A percentile compares a stretch with the other conserved stretches of the same genome.
These are phyloP conservation scores for Linnemannia zychae DNA, from an alignment of 192 early-diverging fungal species.

Conservation along the genomic window DNA sequence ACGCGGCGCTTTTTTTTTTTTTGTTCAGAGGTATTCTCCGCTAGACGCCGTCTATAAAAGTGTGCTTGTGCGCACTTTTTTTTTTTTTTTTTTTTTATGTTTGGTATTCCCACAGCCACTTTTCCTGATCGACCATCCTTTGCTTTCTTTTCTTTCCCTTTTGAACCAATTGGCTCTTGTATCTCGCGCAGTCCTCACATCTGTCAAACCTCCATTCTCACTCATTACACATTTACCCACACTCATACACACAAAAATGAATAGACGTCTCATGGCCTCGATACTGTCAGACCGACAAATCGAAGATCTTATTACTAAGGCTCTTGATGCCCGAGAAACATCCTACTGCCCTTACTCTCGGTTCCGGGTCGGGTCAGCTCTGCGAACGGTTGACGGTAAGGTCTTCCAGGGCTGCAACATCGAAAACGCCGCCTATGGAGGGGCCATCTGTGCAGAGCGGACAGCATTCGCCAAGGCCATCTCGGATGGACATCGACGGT, in stretches of 20 bases:
- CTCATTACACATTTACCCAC: neutral
- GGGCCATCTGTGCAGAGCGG: slow-evolving; percentile 90
- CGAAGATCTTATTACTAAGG: slow-evolving; percentile 36
- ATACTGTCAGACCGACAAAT: slow-evolving; percentile 34
- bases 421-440: slow-evolving; percentile 90
- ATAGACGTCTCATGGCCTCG: neutral
- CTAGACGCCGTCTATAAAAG: neutral
- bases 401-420: slow-evolving; percentile 82
- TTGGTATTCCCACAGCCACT: neutral
- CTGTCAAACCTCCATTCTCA: neutral
- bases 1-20: neutral
- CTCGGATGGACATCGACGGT: slow-evolving; percentile 76
- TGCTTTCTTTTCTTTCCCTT: neutral
- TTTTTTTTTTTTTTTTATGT: neutral
- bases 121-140: neutral
- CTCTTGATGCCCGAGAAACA: slow-evolving; percentile 67
- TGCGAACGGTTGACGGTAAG: slow-evolving; percentile 74
- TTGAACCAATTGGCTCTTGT: neutral
- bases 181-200: neutral
- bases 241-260: neutral
- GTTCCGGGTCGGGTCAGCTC: slow-evolving; percentile 90
- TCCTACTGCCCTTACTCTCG: slow-evolving; percentile 92
- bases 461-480: slow-evolving; percentile 91
- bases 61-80: neutral
- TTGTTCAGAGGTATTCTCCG: neutral